Conservation (phyloP, 176 grass and related monocot species). For the Sorghum bicolor region Sorghum_bicolor_NCBIv3 NC_012870.2:63653001-63653500, state of each 20-base stretch:
- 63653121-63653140: constrained; percentile 68
- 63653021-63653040: not conserved
- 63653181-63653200: constrained; percentile 53
- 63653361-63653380: constrained; percentile 41
- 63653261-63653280: constrained; percentile 55
- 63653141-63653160: constrained; percentile 28
- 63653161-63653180: not conserved
- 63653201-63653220: constrained; percentile 38
- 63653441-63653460: constrained; percentile 40
- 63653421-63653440: constrained; percentile 22
- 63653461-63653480: constrained; percentile 43
- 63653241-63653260: constrained; percentile 68
- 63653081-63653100: constrained; percentile 76
- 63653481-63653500: constrained; percentile 30
- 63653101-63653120: constrained; percentile 70
- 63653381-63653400: not conserved
- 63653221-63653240: constrained; percentile 38
- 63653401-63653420: not conserved
- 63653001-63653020: constrained; percentile 32
- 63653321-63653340: constrained; percentile 62
- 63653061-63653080: constrained; percentile 45
- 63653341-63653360: constrained; percentile 50
- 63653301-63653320: constrained; percentile 73
- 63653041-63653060: constrained; percentile 34
- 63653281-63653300: constrained; percentile 55